Percentiles rank a stretch among this genome's conserved stretches.
Conservation (phyloP, 495 filamentous ascomycete genomes). For the Xylaria venustula region DNA sequence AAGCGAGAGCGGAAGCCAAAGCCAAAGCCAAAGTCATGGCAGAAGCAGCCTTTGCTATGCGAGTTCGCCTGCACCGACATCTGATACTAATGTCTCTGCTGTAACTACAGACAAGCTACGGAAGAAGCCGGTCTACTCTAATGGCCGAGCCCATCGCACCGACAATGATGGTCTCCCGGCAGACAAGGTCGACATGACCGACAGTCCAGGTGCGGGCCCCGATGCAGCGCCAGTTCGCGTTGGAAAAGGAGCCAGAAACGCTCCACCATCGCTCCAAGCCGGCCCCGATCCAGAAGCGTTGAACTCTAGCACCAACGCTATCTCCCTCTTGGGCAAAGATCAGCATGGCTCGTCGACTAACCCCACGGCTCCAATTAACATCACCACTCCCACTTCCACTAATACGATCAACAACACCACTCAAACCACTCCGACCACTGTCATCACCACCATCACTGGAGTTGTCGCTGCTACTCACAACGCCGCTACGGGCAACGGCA, state of each 20-base stretch:
- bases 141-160: background rate
- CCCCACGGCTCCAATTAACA: conserved; percentile 5
- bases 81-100: background rate
- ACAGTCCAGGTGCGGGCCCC: background rate
- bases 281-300: conserved; percentile 2
- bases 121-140: background rate
- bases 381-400: conserved; percentile 2
- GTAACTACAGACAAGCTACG: background rate
- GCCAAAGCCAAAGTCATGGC: no score
- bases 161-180: background rate
- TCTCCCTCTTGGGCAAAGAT: conserved; percentile 7
- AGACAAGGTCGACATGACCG: background rate
- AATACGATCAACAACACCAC: conserved; percentile 11
- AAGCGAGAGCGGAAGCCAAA: background rate
- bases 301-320: conserved; percentile 7
- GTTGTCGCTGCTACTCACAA: conserved; percentile 7
- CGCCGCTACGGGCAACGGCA: background rate
- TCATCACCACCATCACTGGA: conserved; percentile 2
- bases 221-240: conserved; percentile 2
- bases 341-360: conserved; percentile 4
- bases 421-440: no score
- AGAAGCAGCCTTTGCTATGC: background rate
- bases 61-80: background rate
- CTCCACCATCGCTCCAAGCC: conserved; percentile 9
- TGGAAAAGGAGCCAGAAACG: conserved; percentile 5